phyloP scores from a whole-genome alignment of 2,329 filamentous ascomycete species.

The Cladophialophora exuberans region DNA sequence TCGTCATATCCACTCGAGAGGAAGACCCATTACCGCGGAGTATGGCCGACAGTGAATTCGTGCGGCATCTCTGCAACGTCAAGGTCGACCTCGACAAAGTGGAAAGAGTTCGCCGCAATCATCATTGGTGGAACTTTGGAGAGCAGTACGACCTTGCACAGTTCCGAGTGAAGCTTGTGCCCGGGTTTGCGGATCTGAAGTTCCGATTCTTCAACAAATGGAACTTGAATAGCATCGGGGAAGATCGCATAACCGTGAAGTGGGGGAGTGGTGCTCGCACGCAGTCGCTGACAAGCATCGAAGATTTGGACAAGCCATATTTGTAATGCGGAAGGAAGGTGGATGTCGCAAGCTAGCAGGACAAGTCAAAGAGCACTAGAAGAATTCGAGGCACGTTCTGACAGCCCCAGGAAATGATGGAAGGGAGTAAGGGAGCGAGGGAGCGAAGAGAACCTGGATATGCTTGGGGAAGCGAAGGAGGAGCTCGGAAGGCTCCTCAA shows the following conservation, averaged over 20 bases:
- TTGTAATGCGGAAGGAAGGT: too few species aligned
- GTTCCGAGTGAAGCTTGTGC: conserved; percentile 40
- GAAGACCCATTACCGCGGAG: conserved; percentile 34
- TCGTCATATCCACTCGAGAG: conserved; percentile 39
- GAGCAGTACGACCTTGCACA: conserved; percentile 38
- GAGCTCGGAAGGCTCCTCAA: too few species aligned
- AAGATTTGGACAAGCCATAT: neutral
- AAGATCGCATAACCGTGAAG: conserved; percentile 39
- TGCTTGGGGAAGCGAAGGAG: too few species aligned
- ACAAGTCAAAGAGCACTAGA: too few species aligned
- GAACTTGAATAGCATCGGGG: conserved; percentile 33
- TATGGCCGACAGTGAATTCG: conserved; percentile 31
- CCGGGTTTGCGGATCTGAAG: conserved; percentile 41
- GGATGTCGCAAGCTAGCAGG: too few species aligned
- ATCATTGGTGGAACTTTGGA: conserved; percentile 40
- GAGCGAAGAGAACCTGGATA: too few species aligned
- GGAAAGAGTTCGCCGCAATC: conserved; percentile 41
- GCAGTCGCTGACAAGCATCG: neutral
- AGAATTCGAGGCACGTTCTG: too few species aligned
- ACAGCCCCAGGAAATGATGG: too few species aligned
- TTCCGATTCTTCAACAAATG: conserved; percentile 42
- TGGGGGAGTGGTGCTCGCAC: conserved; percentile 31
- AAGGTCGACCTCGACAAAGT: conserved; percentile 36
- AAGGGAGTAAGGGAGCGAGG: too few species aligned
- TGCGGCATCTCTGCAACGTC: conserved; percentile 38